Evolutionary conservation across 2,329 filamentous ascomycete genomes (phyloP).

Genomic region (Fusarium graminum): DNA sequence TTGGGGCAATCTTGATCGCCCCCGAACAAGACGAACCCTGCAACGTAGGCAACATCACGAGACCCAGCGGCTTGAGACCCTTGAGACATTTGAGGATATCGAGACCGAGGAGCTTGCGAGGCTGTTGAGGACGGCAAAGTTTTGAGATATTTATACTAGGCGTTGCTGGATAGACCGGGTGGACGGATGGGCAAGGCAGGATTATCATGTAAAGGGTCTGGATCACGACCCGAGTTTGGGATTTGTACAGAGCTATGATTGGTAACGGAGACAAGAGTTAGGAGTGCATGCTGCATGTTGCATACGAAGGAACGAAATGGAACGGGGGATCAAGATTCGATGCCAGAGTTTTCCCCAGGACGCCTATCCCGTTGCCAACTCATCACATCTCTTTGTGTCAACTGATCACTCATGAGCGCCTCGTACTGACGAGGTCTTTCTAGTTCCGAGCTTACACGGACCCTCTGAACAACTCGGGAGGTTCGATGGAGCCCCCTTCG

Average conservation of each 20-base stretch:
- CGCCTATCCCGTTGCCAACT: conserved; percentile 39
- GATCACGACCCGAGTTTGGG: conserved; percentile 24
- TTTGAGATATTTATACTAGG: conserved; percentile 45
- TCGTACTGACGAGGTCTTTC: conserved; percentile 42
- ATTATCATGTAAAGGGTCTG: conserved; percentile 39
- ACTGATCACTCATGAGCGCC: conserved; percentile 34
- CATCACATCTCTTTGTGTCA: conserved; percentile 46
- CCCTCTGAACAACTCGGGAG: conserved; percentile 62
- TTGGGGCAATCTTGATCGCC: conserved; percentile 32
- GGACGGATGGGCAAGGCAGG: conserved; percentile 32
- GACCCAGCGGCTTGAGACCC: conserved; percentile 37
- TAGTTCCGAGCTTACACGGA: conserved; percentile 73
- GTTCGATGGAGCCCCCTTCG: conserved; percentile 68
- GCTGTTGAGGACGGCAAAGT: conserved; percentile 42
- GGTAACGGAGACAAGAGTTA: conserved; percentile 43
- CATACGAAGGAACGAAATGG: conserved; percentile 48
- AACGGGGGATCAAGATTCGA: conserved; percentile 48
- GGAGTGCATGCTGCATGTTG: conserved; percentile 38
- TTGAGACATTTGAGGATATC: conserved; percentile 50
- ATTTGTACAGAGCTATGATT: conserved; percentile 45
- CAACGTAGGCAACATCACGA: conserved; percentile 19
- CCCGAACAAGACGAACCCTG: conserved; percentile 23
- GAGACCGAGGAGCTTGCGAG: conserved; percentile 48
- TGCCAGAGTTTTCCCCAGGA: conserved; percentile 48
- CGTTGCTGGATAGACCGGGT: conserved; percentile 42